phyloP scores from a whole-genome alignment of 2,329 filamentous ascomycete genomes.

The Endoconidiophora polonica region DNA sequence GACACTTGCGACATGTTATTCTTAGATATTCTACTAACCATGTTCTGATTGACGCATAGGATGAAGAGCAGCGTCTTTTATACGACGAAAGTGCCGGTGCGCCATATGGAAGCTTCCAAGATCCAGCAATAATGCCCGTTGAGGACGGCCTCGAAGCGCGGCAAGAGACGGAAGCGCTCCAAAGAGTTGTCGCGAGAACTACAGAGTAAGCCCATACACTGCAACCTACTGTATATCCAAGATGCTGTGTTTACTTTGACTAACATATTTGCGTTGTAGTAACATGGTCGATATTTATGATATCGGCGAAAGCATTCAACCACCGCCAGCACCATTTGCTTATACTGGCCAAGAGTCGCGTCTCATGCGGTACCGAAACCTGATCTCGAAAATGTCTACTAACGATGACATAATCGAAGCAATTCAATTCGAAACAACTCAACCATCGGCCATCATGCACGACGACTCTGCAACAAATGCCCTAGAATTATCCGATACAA shows the following conservation, averaged over 20 bases:
- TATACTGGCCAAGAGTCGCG: constrained; percentile 39
- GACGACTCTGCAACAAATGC: constrained; percentile 21
- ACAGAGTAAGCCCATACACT: constrained; percentile 34
- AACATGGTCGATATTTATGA: constrained; percentile 55
- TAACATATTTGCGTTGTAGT: constrained; percentile 22
- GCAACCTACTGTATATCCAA: neutral
- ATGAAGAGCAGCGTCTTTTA: constrained; percentile 40
- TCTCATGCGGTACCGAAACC: constrained; percentile 41
- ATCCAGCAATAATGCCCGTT: constrained; percentile 35
- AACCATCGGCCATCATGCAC: constrained; percentile 18
- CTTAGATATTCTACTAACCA: neutral
- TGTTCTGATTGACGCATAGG: constrained; percentile 21
- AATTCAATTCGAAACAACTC: constrained; percentile 29
- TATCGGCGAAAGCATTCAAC: constrained; percentile 30
- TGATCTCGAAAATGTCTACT: constrained; percentile 40
- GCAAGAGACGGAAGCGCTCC: constrained; percentile 46
- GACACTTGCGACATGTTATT: no score
- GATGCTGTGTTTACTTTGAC: constrained; percentile 6
- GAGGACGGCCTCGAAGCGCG: constrained; percentile 46
- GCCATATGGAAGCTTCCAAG: constrained; percentile 47
- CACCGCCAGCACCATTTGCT: constrained; percentile 25
- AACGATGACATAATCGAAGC: constrained; percentile 26
- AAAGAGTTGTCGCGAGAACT: constrained; percentile 45
- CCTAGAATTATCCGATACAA: constrained; percentile 17
- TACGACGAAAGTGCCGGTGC: constrained; percentile 41